Evolutionary conservation across 2,329 filamentous ascomycete species (phyloP), one percentile per base, ranked within the genome.

Genomic region (Sporothrix inflata): DNA sequence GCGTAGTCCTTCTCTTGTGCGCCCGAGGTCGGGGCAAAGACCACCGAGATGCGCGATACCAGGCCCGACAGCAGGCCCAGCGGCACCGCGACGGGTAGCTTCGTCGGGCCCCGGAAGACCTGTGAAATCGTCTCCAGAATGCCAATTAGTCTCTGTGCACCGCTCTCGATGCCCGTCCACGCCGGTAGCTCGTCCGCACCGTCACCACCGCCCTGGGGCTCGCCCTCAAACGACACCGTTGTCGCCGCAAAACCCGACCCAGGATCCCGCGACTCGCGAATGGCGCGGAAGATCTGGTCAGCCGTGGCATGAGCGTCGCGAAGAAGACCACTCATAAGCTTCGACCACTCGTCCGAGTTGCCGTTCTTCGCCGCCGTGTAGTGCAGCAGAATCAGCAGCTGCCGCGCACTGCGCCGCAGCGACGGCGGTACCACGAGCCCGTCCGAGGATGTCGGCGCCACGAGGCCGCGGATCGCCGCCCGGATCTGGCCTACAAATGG

Each of bases 191-290:
- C 83, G 14, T 87, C 85, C 6, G 78, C 72, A 2, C 81, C 78
- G 40, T 81, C 79, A 16, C 82, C 80, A 14, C 86, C 87, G 3
- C 87, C 86, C 8, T 78, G 77, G 0, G 86, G 84, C 27, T 85
- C 84, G 6, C 79, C 79, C 21, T 86, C 84, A 14, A 84, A 79
- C 70, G 85, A 81, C 45, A 86, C 80, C 19, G 53, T 34, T 19
- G 53, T 51, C 68, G 85, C 80, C 57, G 80, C 78, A 74, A 87
- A 86, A 4, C 85, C 87, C 42, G 87, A 84, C 2, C 85, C 85
- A 0, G 93, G 89, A 76, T 94, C 89, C 92, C 94, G 96, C 53
- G 93, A 91, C 79, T 98, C 94, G 12, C 92, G 82, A 0, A 97
- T 87, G 11, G 91, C 90, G 66, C 94, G 89, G 77, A 97, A 92